Conservation (phyloP, 345 rosid species). For the Citrus maxima region DNA sequence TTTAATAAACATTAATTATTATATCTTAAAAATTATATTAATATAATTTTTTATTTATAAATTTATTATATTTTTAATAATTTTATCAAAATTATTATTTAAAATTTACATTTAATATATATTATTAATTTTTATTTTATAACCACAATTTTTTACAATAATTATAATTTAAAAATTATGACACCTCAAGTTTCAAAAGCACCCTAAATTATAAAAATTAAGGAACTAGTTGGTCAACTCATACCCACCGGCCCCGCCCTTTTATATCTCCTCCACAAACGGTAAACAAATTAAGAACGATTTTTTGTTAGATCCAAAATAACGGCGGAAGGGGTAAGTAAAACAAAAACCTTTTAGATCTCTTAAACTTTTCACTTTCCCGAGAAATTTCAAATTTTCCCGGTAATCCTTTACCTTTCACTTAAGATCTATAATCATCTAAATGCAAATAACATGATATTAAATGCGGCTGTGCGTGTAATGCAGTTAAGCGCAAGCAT, state of each 20-base stretch:
- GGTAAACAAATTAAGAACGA: not conserved
- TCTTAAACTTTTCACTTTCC: not conserved
- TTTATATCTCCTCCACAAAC: conserved; percentile 3
- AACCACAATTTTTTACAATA: too few relatives aligned
- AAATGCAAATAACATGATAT: not conserved
- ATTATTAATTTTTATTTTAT: too few relatives aligned
- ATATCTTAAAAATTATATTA: too few relatives aligned
- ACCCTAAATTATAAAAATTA: not conserved
- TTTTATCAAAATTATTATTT: too few relatives aligned
- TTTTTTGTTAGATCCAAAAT: not conserved
- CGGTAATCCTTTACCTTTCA: not conserved
- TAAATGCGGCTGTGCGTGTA: not conserved
- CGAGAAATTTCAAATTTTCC: not conserved
- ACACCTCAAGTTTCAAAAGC: too few relatives aligned
- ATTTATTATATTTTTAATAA: too few relatives aligned
- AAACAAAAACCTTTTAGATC: not conserved
- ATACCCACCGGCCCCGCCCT: not conserved
- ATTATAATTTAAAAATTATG: too few relatives aligned
- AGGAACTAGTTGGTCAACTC: not conserved
- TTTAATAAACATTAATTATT: too few relatives aligned
- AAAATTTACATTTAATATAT: too few relatives aligned
- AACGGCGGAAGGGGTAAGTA: not conserved
- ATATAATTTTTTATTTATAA: too few relatives aligned
- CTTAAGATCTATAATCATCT: not conserved
- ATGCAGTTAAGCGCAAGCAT: conserved; percentile 28